Conservation (phyloP, 2,329 filamentous ascomycete species). For the Pseudopithomyces maydicus region DNA sequence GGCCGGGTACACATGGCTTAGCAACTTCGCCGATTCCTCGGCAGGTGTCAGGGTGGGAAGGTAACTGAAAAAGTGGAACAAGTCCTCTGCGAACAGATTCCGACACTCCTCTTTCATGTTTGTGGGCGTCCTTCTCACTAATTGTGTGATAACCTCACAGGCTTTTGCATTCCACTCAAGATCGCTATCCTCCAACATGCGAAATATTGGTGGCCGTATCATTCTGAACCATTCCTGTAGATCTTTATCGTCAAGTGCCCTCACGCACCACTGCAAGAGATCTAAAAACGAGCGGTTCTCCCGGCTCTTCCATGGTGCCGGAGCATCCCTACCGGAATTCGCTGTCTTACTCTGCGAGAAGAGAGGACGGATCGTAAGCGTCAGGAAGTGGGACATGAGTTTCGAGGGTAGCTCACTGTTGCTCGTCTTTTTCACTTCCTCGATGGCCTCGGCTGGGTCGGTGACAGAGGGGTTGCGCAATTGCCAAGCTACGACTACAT, state of each 20-base stretch:
- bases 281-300: constrained; percentile 57
- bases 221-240: constrained; percentile 68
- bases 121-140: constrained; percentile 62
- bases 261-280: constrained; percentile 66
- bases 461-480: constrained; percentile 73
- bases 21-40: constrained; percentile 67
- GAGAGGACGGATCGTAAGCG: constrained; percentile 67
- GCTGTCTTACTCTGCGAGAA: constrained; percentile 62
- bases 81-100: constrained; percentile 72
- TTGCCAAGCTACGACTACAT: constrained; percentile 86
- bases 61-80: constrained; percentile 74
- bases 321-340: constrained; percentile 48
- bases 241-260: constrained; percentile 53
- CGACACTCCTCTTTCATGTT: constrained; percentile 65
- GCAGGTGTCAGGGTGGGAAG: constrained; percentile 79
- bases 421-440: constrained; percentile 48
- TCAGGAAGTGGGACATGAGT: constrained; percentile 62
- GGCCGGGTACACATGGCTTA: constrained; percentile 69
- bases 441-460: constrained; percentile 57
- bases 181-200: constrained; percentile 68
- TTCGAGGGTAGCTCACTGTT: constrained; percentile 57
- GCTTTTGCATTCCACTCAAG: constrained; percentile 60
- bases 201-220: constrained; percentile 71
- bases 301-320: constrained; percentile 61
- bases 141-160: constrained; percentile 57